Conservation (phyloP, 306 rosid species). For the Malus sylvestris region DNA sequence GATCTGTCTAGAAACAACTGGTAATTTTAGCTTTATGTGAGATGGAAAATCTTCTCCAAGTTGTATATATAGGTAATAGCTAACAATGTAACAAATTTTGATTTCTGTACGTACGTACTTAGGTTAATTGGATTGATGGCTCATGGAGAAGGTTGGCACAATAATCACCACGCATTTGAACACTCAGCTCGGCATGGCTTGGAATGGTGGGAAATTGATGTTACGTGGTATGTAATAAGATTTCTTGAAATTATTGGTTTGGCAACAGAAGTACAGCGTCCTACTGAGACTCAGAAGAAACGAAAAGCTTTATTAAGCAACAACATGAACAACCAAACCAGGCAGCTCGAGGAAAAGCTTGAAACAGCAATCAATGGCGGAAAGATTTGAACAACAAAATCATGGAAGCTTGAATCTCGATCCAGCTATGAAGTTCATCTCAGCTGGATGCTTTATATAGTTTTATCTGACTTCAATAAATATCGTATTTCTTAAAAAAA, state of each 20-base stretch:
- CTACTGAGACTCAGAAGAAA: constrained; percentile 52
- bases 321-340: not conserved
- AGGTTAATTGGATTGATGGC: constrained; percentile 76
- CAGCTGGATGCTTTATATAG: not conserved
- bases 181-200: constrained; percentile 82
- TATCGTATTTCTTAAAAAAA: no score
- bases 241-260: constrained; percentile 62
- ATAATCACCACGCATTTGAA: constrained; percentile 90
- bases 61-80: not conserved
- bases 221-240: constrained; percentile 67
- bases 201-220: constrained; percentile 90
- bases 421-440: not conserved
- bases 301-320: constrained; percentile 25
- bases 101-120: not conserved
- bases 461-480: no score
- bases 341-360: not conserved
- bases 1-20: constrained; percentile 10
- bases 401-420: not conserved
- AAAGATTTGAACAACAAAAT: not conserved
- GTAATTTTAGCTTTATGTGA: not conserved
- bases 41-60: not conserved
- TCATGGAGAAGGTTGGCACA: constrained; percentile 95
- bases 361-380: not conserved
- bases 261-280: constrained; percentile 68
- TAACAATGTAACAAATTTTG: not conserved